Evolutionary conservation across 73 alveolate species (phyloP), one percentile per base, ranked within the genome.

Genomic region (Blepharisma stoltei): DNA sequence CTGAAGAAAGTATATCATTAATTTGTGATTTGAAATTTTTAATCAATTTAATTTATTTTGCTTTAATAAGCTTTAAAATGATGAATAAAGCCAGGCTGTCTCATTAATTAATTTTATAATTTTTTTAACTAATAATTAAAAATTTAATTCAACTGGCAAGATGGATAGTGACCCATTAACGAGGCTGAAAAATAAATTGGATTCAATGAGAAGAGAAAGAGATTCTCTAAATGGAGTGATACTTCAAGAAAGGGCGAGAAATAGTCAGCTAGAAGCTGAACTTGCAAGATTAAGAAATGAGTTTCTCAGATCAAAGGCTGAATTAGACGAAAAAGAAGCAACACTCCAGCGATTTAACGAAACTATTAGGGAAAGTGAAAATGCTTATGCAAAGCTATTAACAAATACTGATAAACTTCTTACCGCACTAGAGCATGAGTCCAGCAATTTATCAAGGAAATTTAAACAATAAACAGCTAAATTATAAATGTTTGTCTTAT

Each of bases 131-230:
- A n/a, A n/a, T n/a, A n/a, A n/a, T n/a, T n/a, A n/a, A n/a, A n/a
- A n/a, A n/a, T n/a, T n/a, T n/a, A n/a, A n/a, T n/a, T n/a, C n/a
- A n/a, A n/a, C n/a, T n/a, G n/a, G n/a, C 21, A 60, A 60, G 0
- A 60, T 60, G 76, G 76, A 69, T 69, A 52, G 41, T 32, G 73
- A 60, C 45, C 14, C 54, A 71, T 69, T 69, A n/a, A 69, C 55
- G 1, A 9, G 79, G 27, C 45, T 69, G 43, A 69, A 69, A 69
- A 44, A n/a, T 69, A 18, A 43, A 3, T 20, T 69, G 11, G 79
- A 69, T 18, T 18, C n/a, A 25, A 44, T 69, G 65, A 25, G 65
- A 3, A 44, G 32, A n/a, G 79, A 69, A 46, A 25, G 79, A n/a
- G 65, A 69, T 43, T 11, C 55, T 18, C 32, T 69, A 1, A 46